Evolutionary conservation across 2,329 filamentous ascomycete species (phyloP).

Genomic region (Colletotrichum magnum): DNA sequence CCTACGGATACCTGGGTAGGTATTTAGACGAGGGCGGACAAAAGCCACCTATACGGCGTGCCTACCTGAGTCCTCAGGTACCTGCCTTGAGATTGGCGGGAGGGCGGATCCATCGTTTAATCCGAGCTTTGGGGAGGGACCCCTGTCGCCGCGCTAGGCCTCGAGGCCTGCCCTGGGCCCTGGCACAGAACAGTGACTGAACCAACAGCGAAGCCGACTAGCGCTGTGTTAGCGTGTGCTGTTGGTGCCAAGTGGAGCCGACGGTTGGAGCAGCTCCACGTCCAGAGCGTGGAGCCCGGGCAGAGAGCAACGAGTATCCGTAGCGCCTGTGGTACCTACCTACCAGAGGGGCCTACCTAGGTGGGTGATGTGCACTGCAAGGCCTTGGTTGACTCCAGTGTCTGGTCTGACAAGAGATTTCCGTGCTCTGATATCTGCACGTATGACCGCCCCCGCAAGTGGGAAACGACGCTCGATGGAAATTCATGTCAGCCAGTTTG

Average conservation of each 20-base stretch:
- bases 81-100: conserved; percentile 22
- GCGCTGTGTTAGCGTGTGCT: conserved; percentile 2
- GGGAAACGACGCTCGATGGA: background rate
- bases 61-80: no score
- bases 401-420: background rate
- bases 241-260: conserved; percentile 19
- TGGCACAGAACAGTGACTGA: background rate
- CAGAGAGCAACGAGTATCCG: background rate
- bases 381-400: background rate
- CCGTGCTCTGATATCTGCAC: background rate
- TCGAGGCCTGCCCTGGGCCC: background rate
- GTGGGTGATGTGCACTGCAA: no score
- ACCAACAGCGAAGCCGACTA: conserved; percentile 26
- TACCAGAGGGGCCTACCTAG: no score
- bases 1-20: no score
- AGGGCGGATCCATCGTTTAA: conserved; percentile 28
- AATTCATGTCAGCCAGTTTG: no score
- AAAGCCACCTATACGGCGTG: no score
- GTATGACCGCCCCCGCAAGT: background rate
- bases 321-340: background rate
- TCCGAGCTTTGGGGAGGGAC: conserved; percentile 9
- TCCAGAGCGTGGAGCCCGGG: background rate
- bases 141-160: conserved; percentile 3
- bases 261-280: conserved; percentile 17
- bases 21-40: no score